phyloP scores from a whole-genome alignment of 768 basidiomycete genomes.

The Boletus rex-veris region DNA sequence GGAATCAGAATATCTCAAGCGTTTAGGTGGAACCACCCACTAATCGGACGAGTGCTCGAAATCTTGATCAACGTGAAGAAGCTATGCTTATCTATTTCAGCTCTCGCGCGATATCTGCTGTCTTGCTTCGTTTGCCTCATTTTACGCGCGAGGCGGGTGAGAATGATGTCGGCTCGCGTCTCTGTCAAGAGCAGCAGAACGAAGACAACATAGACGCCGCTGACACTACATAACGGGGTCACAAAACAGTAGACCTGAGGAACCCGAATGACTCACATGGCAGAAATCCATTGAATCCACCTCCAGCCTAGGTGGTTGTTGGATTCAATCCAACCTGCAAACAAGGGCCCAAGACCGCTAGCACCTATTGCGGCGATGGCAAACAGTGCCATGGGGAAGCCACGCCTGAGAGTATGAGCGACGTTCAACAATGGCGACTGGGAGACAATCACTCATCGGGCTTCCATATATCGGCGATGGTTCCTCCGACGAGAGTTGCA shows the following conservation, averaged over 20 bases:
- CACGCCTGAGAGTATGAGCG: conserved; percentile 49
- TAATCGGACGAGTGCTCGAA: conserved; percentile 67
- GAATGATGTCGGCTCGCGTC: conserved; percentile 68
- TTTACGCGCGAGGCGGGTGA: conserved; percentile 59
- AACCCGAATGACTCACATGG: conserved; percentile 43
- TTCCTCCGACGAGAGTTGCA: conserved; percentile 73
- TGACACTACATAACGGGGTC: conserved; percentile 38
- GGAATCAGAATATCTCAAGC: background rate
- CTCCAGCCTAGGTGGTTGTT: conserved; percentile 61
- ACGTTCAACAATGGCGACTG: background rate
- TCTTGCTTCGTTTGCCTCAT: conserved; percentile 66
- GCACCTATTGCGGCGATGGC: conserved; percentile 56
- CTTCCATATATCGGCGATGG: conserved; percentile 66
- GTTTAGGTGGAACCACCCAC: conserved; percentile 43
- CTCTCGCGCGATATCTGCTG: conserved; percentile 53
- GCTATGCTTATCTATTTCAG: conserved; percentile 59
- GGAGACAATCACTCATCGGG: conserved; percentile 48
- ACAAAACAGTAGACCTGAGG: background rate
- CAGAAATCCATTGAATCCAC: conserved; percentile 82
- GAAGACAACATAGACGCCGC: conserved; percentile 46
- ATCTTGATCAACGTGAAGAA: conserved; percentile 60
- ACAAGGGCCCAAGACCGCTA: conserved; percentile 59
- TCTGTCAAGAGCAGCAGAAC: conserved; percentile 62
- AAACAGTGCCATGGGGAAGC: conserved; percentile 76
- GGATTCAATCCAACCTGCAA: conserved; percentile 66